These are phyloP conservation scores for Cicer yamashitae DNA, from an alignment of 306 rosid genomes.

Conservation along the genomic window DNA sequence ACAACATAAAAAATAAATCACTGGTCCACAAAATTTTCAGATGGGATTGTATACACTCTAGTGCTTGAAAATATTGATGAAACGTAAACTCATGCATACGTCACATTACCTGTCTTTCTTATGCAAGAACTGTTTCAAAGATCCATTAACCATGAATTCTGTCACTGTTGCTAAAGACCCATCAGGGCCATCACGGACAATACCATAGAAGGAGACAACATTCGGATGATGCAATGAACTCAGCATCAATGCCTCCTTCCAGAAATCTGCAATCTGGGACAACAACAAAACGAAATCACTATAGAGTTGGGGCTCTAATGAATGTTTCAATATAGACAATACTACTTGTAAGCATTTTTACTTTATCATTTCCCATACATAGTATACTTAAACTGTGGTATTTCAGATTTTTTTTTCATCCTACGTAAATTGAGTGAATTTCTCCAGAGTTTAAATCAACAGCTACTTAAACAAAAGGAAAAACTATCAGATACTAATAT, in stretches of 20 bases:
- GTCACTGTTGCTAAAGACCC: slow-evolving; percentile 98
- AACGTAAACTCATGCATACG: slow-evolving; percentile 9
- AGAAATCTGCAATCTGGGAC: slow-evolving; percentile 89
- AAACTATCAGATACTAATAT: slow-evolving; percentile 40
- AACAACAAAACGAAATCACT: slow-evolving; percentile 43
- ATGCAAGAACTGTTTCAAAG: slow-evolving; percentile 95
- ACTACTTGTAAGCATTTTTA: slow-evolving; percentile 7
- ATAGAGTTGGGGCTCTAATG: slow-evolving; percentile 15
- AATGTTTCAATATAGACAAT: slow-evolving; percentile 24
- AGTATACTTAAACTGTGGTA: slow-evolving; percentile 2
- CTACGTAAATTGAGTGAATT: slow-evolving; percentile 5
- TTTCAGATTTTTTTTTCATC: slow-evolving; percentile 24
- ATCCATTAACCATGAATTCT: slow-evolving; percentile 98
- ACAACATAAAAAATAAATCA: slow-evolving; percentile 30
- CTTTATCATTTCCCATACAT: slow-evolving; percentile 4
- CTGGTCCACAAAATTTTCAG: slow-evolving; percentile 24
- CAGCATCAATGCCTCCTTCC: slow-evolving; percentile 97
- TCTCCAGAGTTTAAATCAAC: slow-evolving; percentile 15
- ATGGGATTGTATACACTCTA: slow-evolving; percentile 7
- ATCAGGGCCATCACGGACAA: slow-evolving; percentile 99
- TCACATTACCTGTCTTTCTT: slow-evolving; percentile 88
- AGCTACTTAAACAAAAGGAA: slow-evolving; percentile 42
- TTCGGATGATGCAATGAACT: slow-evolving; percentile 98
- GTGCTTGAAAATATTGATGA: slow-evolving; percentile 29
- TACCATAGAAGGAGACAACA: slow-evolving; percentile 96